These are phyloP conservation scores for Noccaea bulbosa DNA, from an alignment of 345 rosid species.

Conservation along the genomic window DNA sequence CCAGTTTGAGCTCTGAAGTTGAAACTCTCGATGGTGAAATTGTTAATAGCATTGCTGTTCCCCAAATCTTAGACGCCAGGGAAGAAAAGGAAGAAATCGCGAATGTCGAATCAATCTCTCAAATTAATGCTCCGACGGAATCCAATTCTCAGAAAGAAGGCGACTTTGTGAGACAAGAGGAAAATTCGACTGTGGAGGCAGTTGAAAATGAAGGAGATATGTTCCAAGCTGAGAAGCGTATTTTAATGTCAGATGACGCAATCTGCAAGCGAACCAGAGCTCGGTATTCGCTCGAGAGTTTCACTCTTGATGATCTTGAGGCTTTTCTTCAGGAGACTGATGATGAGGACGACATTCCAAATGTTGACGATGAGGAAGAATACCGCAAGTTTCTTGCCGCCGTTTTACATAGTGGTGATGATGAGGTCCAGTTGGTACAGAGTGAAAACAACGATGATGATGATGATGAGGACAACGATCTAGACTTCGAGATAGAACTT, in stretches of 20 bases:
- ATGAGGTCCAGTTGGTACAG: constrained; percentile 47
- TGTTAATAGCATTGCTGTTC: constrained; percentile 33
- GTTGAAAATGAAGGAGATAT: constrained; percentile 6
- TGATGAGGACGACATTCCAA: constrained; percentile 83
- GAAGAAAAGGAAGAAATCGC: constrained; percentile 52
- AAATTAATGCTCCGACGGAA: neutral
- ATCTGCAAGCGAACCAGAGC: constrained; percentile 94
- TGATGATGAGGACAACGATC: constrained; percentile 88
- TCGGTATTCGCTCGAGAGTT: constrained; percentile 75
- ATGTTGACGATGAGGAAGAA: constrained; percentile 89
- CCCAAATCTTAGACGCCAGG: constrained; percentile 30
- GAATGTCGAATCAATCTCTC: constrained; percentile 31
- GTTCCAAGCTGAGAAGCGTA: constrained; percentile 30
- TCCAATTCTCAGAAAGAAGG: constrained; percentile 33
- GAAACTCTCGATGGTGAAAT: constrained; percentile 55
- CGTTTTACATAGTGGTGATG: constrained; percentile 69
- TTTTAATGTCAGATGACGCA: constrained; percentile 55
- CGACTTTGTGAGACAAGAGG: constrained; percentile 32
- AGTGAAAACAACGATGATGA: constrained; percentile 57
- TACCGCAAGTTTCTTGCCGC: constrained; percentile 91
- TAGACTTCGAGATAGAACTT: constrained; percentile 91
- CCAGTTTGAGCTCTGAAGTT: constrained; percentile 83
- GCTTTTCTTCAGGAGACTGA: constrained; percentile 93
- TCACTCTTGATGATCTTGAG: constrained; percentile 96
- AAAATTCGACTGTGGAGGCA: neutral